A percentile compares a stretch with the other conserved stretches of the same genome.
phyloP scores from a whole-genome alignment of 495 filamentous ascomycete species.

The Xylaria acuta region DNA sequence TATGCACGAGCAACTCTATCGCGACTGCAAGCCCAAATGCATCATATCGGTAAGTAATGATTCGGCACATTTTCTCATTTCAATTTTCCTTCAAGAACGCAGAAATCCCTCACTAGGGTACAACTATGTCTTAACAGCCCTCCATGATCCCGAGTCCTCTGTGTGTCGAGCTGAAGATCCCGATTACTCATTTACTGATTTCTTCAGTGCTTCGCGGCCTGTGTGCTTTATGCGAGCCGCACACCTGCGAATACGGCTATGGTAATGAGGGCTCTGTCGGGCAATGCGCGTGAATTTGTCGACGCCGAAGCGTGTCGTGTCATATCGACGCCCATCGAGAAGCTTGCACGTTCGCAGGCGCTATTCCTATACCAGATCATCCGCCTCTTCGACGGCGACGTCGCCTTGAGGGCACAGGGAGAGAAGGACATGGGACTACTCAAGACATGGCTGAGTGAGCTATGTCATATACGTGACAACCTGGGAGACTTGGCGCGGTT shows the following conservation, averaged over 20 bases:
- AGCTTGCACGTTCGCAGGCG: conserved; percentile 42
- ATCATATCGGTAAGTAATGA: conserved; percentile 31
- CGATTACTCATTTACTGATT: background rate
- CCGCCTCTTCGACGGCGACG: conserved; percentile 44
- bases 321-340: conserved; percentile 34
- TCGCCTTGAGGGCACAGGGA: conserved; percentile 36
- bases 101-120: background rate
- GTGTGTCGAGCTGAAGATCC: background rate
- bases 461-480: conserved; percentile 39
- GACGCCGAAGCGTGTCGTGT: conserved; percentile 10
- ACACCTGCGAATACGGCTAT: conserved; percentile 34
- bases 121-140: background rate
- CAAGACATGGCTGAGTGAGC: conserved; percentile 34
- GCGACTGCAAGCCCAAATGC: conserved; percentile 31
- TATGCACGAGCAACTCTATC: conserved; percentile 39
- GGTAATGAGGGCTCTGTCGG: conserved; percentile 36
- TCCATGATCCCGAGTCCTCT: background rate
- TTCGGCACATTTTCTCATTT: background rate
- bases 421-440: conserved; percentile 40
- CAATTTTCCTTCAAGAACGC: background rate
- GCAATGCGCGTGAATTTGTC: conserved; percentile 33
- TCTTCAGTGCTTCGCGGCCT: conserved; percentile 34
- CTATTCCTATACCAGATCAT: conserved; percentile 42
- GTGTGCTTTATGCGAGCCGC: conserved; percentile 37
- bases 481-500: conserved; percentile 24